phyloP scores from a whole-genome alignment of 2,329 filamentous ascomycete species.

The Bipolaris oryzae region DNA sequence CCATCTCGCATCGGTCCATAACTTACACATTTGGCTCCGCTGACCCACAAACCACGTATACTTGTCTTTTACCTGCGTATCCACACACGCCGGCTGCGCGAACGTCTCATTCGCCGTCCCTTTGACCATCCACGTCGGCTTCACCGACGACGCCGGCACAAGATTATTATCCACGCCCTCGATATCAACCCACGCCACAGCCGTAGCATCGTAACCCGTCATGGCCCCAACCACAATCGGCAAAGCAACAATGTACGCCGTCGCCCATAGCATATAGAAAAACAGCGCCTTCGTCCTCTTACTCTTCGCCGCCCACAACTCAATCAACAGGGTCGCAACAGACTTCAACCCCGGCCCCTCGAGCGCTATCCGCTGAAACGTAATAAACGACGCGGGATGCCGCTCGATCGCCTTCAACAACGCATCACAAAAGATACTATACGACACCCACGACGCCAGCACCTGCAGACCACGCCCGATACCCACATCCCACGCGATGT shows the following conservation, averaged over 20 bases:
- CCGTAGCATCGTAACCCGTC: slow-evolving; percentile 46
- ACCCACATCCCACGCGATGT: slow-evolving; percentile 45
- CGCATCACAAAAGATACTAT: slow-evolving; percentile 43
- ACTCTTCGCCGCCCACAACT: slow-evolving; percentile 32
- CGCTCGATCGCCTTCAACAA: slow-evolving; percentile 44
- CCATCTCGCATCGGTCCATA: neutral
- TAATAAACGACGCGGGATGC: slow-evolving; percentile 41
- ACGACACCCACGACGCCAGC: slow-evolving; percentile 36
- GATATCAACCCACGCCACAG: slow-evolving; percentile 35
- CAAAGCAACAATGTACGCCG: slow-evolving; percentile 37
- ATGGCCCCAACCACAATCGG: slow-evolving; percentile 45
- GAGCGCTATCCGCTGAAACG: slow-evolving; percentile 42
- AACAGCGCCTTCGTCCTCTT: slow-evolving; percentile 33
- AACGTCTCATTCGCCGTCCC: slow-evolving; percentile 25
- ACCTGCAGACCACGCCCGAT: slow-evolving; percentile 44
- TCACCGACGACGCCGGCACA: slow-evolving; percentile 28
- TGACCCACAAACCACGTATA: neutral
- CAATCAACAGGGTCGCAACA: slow-evolving; percentile 32
- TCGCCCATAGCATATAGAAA: slow-evolving; percentile 41
- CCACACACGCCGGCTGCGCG: slow-evolving; percentile 15
- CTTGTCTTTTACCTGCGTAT: neutral
- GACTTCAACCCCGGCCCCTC: slow-evolving; percentile 34
- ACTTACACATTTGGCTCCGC: neutral
- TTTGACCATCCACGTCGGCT: slow-evolving; percentile 1
- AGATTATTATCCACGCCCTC: slow-evolving; percentile 35